Evolutionary conservation across 805 yeast genomes (phyloP).

Genomic region (Myxozyma sirexii): DNA sequence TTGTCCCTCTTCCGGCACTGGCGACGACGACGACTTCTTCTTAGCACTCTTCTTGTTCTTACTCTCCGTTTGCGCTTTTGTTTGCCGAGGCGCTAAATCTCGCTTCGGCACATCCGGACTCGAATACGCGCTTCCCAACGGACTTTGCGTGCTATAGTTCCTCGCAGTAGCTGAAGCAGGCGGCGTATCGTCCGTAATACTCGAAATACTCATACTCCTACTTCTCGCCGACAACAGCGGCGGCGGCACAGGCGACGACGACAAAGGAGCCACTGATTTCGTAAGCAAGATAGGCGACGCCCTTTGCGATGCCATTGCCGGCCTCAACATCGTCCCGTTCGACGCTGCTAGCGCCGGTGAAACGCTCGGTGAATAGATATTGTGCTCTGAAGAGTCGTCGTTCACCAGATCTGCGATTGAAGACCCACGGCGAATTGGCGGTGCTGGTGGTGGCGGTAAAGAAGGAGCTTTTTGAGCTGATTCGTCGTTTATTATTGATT

Average conservation of each 20-base stretch:
- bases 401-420: conserved; percentile 23
- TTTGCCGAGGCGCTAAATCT: neutral
- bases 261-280: neutral
- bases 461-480: neutral
- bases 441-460: neutral
- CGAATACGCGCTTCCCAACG: neutral
- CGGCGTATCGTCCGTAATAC: conserved; percentile 14
- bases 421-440: conserved; percentile 17
- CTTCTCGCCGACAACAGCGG: conserved; percentile 2
- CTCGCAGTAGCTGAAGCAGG: neutral
- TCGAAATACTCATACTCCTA: conserved; percentile 30
- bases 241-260: conserved; percentile 9
- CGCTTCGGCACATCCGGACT: conserved; percentile 6
- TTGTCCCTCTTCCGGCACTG: neutral
- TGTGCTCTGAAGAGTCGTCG: conserved; percentile 16
- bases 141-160: neutral
- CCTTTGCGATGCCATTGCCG: neutral
- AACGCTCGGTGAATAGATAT: conserved; percentile 2
- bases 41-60: neutral
- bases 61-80: neutral
- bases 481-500: conserved; percentile 22
- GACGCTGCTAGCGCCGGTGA: neutral
- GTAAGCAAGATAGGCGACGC: conserved; percentile 4
- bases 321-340: neutral
- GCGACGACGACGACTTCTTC: neutral